Base-by-base conservation (phyloP, 257 asterid genomes). In the Gardenia jasminoides region DNA sequence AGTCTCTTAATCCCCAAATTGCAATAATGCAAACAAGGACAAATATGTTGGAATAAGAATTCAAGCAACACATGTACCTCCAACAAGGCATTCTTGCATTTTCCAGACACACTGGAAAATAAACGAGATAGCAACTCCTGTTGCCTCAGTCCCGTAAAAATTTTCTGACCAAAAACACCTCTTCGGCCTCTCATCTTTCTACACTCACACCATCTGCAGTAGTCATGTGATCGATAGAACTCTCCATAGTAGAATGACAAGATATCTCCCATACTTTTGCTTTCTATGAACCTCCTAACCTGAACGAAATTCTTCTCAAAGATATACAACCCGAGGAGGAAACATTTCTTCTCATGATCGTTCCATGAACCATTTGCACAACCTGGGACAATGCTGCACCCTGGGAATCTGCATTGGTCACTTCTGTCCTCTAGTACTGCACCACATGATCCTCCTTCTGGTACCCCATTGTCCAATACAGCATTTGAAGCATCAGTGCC, bases 101-200 rank as follows among this genome's bases (percentile, higher is more conserved):
- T 89, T 74, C 88, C 93, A 0, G 98, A 82, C 66, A 88, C 74
- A 66, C 26, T 44, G 10, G 80, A 85, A 70, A 82, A 59, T 81
- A 93, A 64, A 43, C 98, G 92, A 79, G 91, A 83, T 43, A 91
- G 64, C 24, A 93, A 77, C 74, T 90, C 98, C 70, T 90, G 94
- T 85, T 78, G 94, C 86, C 98, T 93, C 59, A 59, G n/a, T 81
- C 98, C 98, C 19, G 86, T 88, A 76, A 93, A 93, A 83, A 93
- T 78, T 80, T 85, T 88, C 84, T 86, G 91, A 41, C 97, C 98
- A 61, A 74, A 80, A 2, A 84, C 92, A 78, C 86, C 79, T 78
- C 81, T 93, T 83, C 80, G 84, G 84, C 85, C 88, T 81, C 82
- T 90, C 81, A 82, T 75, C 83, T 87, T 93, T 77, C 88, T 78